These are phyloP conservation scores for Brassica balearica DNA, from an alignment of 441 rosid species.

Conservation along the genomic window DNA sequence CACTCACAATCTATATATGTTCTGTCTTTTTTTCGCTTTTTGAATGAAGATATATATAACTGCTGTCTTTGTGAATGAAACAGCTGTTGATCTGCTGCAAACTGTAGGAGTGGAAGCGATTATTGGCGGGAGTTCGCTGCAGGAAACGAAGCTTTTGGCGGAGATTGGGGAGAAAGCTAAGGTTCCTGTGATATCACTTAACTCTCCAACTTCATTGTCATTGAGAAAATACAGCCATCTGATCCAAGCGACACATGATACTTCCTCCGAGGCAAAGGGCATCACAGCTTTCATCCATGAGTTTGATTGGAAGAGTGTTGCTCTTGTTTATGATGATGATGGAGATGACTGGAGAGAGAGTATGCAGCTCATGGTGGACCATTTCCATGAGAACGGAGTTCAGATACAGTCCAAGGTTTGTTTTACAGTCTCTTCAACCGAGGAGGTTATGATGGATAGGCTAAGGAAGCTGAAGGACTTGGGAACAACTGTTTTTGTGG, in stretches of 20 bases:
- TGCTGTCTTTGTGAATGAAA: neutral
- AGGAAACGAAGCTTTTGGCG: constrained; percentile 42
- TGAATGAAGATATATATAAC: too few relatives aligned
- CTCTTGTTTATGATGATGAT: constrained; percentile 48
- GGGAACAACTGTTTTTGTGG: constrained; percentile 47
- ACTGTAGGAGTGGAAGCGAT: constrained; percentile 42
- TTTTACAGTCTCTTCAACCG: constrained; percentile 27
- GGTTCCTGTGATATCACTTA: constrained; percentile 50
- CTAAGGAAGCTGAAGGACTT: constrained; percentile 37
- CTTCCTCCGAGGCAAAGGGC: constrained; percentile 43
- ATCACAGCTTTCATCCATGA: constrained; percentile 36
- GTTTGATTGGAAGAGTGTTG: constrained; percentile 44
- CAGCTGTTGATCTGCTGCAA: constrained; percentile 41
- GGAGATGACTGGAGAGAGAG: constrained; percentile 38
- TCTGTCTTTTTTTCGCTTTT: neutral
- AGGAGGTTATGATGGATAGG: constrained; percentile 33
- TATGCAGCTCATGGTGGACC: constrained; percentile 30
- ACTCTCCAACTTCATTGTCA: constrained; percentile 23
- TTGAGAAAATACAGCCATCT: constrained; percentile 34
- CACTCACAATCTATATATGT: neutral
- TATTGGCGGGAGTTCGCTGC: constrained; percentile 41
- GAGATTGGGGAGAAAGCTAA: constrained; percentile 41
- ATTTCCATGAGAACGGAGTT: constrained; percentile 30
- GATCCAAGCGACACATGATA: constrained; percentile 46
- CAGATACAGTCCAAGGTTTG: constrained; percentile 28